Evolutionary conservation across 23 red algal species (phyloP).

Genomic region (Chondrus crispus): DNA sequence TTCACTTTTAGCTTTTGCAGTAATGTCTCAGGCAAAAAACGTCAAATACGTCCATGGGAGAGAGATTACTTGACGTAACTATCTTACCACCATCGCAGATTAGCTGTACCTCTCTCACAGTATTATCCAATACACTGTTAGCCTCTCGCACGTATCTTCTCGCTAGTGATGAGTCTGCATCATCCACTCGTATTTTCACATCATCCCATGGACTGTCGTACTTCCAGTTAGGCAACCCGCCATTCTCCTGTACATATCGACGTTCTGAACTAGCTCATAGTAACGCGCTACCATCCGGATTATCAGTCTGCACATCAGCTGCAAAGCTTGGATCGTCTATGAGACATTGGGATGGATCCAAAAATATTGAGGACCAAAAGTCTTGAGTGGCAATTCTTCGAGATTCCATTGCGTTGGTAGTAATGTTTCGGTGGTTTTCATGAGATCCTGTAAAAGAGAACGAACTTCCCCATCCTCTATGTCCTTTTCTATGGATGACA

Average conservation of each 20-base stretch:
- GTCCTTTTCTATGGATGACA: background rate
- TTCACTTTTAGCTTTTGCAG: background rate
- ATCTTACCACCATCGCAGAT: background rate
- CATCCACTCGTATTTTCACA: background rate
- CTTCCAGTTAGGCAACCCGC: constrained; percentile 12
- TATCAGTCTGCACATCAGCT: no score
- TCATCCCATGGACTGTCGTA: constrained; percentile 9
- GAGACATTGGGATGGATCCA: no score
- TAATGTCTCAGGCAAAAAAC: constrained; percentile 7
- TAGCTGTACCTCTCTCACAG: constrained; percentile 15
- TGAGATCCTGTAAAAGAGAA: background rate
- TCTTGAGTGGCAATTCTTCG: background rate
- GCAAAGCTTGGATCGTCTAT: no score
- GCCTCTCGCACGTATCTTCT: background rate
- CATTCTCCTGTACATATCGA: background rate
- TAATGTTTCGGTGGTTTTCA: background rate
- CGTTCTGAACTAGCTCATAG: no score
- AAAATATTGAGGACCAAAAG: background rate
- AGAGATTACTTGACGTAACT: background rate
- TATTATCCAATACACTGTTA: background rate
- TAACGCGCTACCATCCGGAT: no score
- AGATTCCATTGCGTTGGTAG: background rate
- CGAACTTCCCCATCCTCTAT: background rate
- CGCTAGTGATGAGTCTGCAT: background rate
- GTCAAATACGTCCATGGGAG: constrained; percentile 2